phyloP scores from a whole-genome alignment of 441 rosid genomes.

The Biscutella laevigata region DNA sequence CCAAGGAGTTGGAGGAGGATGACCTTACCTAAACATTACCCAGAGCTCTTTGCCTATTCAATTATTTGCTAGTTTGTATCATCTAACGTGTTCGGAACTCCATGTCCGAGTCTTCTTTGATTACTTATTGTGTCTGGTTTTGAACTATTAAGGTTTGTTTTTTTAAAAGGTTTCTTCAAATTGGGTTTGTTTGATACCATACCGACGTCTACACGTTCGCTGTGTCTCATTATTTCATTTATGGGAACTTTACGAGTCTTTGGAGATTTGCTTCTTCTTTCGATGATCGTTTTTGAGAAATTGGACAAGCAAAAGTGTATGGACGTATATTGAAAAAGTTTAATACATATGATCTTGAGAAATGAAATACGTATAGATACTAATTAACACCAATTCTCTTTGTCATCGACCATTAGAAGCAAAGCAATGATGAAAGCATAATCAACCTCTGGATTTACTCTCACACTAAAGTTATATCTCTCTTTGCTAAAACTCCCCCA shows the following conservation, averaged over 20 bases:
- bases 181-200: conserved; percentile 17
- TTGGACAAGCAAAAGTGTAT: too few species aligned
- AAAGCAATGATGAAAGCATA: conserved; percentile 64
- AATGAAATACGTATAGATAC: not conserved
- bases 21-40: conserved; percentile 62
- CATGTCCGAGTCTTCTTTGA: conserved; percentile 12
- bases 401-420: conserved; percentile 49
- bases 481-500: conserved; percentile 65
- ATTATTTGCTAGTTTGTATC: conserved; percentile 24
- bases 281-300: not conserved
- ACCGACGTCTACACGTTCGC: not conserved
- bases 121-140: conserved; percentile 19
- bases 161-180: conserved; percentile 17
- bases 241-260: conserved; percentile 5
- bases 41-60: conserved; percentile 16
- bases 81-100: conserved; percentile 8
- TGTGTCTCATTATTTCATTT: conserved; percentile 6
- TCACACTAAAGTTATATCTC: conserved; percentile 48
- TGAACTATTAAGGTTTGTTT: conserved; percentile 8
- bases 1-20: conserved; percentile 86
- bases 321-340: not conserved
- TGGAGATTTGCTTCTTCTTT: not conserved
- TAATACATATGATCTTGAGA: not conserved
- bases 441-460: conserved; percentile 60
- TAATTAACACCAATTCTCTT: conserved; percentile 21